Evolutionary conservation across 2,329 filamentous ascomycete genomes (phyloP).

Genomic region (Thielaviopsis populi): DNA sequence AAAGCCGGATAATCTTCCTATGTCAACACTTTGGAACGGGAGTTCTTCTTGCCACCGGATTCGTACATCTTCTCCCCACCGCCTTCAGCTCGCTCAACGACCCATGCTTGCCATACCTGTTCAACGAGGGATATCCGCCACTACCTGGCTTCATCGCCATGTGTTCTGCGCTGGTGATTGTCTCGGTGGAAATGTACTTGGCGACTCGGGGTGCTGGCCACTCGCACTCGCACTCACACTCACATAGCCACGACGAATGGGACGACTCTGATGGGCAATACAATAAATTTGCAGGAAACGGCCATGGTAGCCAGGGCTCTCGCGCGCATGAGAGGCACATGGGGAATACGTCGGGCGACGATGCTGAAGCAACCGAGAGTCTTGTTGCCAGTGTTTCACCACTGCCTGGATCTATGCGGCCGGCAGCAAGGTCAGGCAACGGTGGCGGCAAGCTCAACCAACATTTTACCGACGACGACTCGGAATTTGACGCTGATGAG

Average conservation of each 20-base stretch:
- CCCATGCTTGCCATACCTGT: constrained; percentile 61
- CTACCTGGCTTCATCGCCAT: constrained; percentile 73
- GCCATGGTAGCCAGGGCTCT: background rate
- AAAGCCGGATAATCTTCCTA: constrained; percentile 46
- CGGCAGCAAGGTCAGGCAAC: constrained; percentile 22
- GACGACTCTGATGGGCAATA: constrained; percentile 29
- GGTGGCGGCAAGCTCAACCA: constrained; percentile 9
- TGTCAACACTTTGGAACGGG: constrained; percentile 68
- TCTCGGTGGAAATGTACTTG: constrained; percentile 78
- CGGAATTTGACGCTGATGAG: constrained; percentile 46
- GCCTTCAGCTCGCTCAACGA: constrained; percentile 53
- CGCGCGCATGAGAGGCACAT: constrained; percentile 29
- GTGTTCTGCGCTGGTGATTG: constrained; percentile 66
- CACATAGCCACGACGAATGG: constrained; percentile 35
- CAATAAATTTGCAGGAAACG: constrained; percentile 7
- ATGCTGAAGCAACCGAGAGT: constrained; percentile 37
- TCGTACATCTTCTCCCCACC: constrained; percentile 59
- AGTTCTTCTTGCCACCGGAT: constrained; percentile 73
- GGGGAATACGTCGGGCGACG: constrained; percentile 34
- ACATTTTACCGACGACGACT: constrained; percentile 24
- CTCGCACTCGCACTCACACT: constrained; percentile 45
- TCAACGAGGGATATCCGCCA: constrained; percentile 63
- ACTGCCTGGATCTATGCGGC: constrained; percentile 37
- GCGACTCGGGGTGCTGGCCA: constrained; percentile 53
- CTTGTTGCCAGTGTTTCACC: constrained; percentile 45